A percentile compares a stretch with the other conserved stretches of the same genome.
These are phyloP conservation scores for Cercophora newfieldiana DNA, from an alignment of 495 filamentous ascomycete genomes.

Conservation along the genomic window DNA sequence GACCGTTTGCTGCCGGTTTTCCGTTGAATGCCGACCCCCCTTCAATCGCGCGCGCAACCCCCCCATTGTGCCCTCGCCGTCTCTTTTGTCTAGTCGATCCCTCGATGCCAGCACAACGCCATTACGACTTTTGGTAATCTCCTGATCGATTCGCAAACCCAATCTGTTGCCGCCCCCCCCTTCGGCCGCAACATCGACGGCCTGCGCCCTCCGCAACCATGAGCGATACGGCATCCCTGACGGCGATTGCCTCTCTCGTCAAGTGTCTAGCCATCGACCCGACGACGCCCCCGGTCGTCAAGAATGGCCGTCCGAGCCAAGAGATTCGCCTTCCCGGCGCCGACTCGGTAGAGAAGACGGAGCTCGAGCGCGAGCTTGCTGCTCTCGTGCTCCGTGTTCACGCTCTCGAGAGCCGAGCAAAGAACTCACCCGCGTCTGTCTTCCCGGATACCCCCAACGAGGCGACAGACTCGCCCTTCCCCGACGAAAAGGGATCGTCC, in stretches of 20 bases:
- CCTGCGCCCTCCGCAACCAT: slow-evolving; percentile 38
- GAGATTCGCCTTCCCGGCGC: slow-evolving; percentile 64
- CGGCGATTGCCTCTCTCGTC: slow-evolving; percentile 62
- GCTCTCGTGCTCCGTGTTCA: slow-evolving; percentile 67
- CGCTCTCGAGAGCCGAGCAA: slow-evolving; percentile 66
- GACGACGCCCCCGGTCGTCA: slow-evolving; percentile 29
- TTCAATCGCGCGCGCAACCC: neutral
- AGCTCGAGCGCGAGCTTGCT: slow-evolving; percentile 69
- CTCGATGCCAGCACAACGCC: neutral
- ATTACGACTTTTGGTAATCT: neutral
- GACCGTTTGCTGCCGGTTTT: neutral
- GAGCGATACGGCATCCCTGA: slow-evolving; percentile 55
- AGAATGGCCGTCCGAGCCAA: slow-evolving; percentile 38
- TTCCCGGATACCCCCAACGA: slow-evolving; percentile 67
- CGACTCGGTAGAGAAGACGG: slow-evolving; percentile 60
- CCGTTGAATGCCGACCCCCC: slow-evolving; percentile 3
- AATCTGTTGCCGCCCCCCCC: slow-evolving; percentile 17
- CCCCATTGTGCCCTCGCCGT: neutral
- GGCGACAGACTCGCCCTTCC: slow-evolving; percentile 53
- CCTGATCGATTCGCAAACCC: slow-evolving; percentile 6
- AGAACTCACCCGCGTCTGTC: slow-evolving; percentile 47
- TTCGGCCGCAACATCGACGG: slow-evolving; percentile 21
- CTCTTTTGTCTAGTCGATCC: slow-evolving; percentile 1
- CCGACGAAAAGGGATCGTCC: slow-evolving; percentile 39
- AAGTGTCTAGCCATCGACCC: slow-evolving; percentile 59